Conservation (phyloP, 495 filamentous ascomycete genomes). For the Talaromyces trachyspermus region DNA sequence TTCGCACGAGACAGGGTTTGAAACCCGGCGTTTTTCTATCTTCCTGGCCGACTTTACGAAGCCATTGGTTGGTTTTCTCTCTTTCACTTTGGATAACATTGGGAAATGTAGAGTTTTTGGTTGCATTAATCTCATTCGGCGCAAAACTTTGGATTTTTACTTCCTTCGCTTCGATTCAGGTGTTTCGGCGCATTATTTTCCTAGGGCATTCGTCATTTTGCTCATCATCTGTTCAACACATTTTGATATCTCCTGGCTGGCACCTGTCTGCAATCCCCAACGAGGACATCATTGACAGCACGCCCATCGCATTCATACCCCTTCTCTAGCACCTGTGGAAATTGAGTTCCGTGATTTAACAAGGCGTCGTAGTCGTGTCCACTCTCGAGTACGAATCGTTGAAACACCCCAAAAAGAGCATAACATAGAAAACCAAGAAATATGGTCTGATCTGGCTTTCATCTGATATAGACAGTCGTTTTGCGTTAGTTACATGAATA, state of each 20-base stretch:
- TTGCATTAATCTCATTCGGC: slow-evolving; percentile 1
- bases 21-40: no score
- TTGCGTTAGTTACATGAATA: slow-evolving; percentile 4
- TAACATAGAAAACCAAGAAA: slow-evolving; percentile 7
- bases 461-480: slow-evolving; percentile 1
- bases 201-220: neutral
- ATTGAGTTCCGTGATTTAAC: no score
- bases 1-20: slow-evolving; percentile 81
- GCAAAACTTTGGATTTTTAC: neutral
- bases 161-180: slow-evolving; percentile 4
- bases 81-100: slow-evolving; percentile 6
- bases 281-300: neutral
- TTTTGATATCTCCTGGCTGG: neutral
- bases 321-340: neutral
- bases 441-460: slow-evolving; percentile 1
- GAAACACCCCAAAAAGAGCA: slow-evolving; percentile 7
- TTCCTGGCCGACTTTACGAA: no score
- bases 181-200: neutral
- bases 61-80: slow-evolving; percentile 8
- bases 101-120: neutral
- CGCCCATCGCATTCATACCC: slow-evolving; percentile 1
- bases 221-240: slow-evolving; percentile 6
- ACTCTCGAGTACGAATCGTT: neutral
- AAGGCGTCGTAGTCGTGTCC: no score
- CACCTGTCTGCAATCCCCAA: neutral